Percentiles rank a stretch among this genome's conserved stretches.
These are phyloP conservation scores for Penicillium pancosmium DNA, from an alignment of 495 filamentous ascomycete species.

Conservation along the genomic window DNA sequence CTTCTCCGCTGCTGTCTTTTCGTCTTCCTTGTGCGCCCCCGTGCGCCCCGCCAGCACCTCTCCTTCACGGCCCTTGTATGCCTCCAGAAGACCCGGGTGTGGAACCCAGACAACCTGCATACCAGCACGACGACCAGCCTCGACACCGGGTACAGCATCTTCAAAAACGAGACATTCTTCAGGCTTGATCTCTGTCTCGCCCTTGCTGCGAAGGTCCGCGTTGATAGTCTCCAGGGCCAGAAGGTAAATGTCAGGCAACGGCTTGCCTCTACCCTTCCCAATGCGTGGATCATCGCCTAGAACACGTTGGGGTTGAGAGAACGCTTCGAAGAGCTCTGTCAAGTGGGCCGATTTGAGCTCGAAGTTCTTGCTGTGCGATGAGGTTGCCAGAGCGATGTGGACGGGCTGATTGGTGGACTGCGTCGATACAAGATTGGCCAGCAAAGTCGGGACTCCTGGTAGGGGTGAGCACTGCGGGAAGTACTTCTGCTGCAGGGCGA, in stretches of 20 bases:
- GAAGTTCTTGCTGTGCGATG: conserved; percentile 71
- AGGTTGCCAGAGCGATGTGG: conserved; percentile 86
- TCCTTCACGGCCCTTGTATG: conserved; percentile 73
- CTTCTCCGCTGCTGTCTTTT: conserved; percentile 47
- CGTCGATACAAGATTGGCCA: conserved; percentile 53
- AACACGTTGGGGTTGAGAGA: conserved; percentile 68
- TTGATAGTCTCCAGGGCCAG: conserved; percentile 88
- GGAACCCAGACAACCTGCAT: conserved; percentile 96
- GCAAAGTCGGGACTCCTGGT: conserved; percentile 73
- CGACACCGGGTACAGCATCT: conserved; percentile 89
- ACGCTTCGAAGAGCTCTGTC: conserved; percentile 69
- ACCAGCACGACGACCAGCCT: conserved; percentile 86
- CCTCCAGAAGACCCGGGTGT: conserved; percentile 74
- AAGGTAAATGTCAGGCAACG: conserved; percentile 92
- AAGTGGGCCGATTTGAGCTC: conserved; percentile 79
- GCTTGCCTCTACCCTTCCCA: conserved; percentile 80
- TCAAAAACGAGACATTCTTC: conserved; percentile 97
- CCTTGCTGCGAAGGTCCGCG: conserved; percentile 56
- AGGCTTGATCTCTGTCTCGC: conserved; percentile 69
- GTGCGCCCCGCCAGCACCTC: conserved; percentile 85
- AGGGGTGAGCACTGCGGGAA: conserved; percentile 77
- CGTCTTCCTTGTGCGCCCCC: conserved; percentile 63
- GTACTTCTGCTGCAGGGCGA: conserved; percentile 63
- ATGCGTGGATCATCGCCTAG: conserved; percentile 88
- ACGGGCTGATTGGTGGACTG: conserved; percentile 52